phyloP scores from a whole-genome alignment of 495 filamentous ascomycete species.

The Gamarada debralockiae region DNA sequence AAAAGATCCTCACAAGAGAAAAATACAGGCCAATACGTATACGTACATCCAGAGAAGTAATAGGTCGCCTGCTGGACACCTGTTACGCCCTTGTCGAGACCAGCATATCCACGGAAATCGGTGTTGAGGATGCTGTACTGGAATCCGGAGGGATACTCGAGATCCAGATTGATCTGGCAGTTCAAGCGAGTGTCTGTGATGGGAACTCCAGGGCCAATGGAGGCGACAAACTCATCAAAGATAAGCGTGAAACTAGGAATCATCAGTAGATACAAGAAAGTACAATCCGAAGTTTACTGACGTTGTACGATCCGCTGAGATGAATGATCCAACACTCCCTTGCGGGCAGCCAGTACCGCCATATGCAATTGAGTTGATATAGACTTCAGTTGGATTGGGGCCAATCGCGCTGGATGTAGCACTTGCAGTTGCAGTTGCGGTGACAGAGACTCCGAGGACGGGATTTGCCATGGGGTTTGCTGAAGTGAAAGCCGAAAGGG shows the following conservation, averaged over 20 bases:
- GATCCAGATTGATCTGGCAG: conserved; percentile 47
- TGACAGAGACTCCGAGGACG: too few relatives aligned
- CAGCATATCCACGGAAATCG: conserved; percentile 46
- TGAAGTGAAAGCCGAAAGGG: too few relatives aligned
- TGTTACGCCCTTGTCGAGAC: conserved; percentile 36
- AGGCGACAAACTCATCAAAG: conserved; percentile 42
- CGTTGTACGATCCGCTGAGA: conserved; percentile 36
- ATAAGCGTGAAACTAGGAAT: conserved; percentile 41
- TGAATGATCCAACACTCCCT: conserved; percentile 33
- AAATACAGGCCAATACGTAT: background rate
- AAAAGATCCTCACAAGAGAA: too few relatives aligned
- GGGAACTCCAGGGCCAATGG: conserved; percentile 36
- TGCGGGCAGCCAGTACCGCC: conserved; percentile 48
- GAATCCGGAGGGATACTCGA: conserved; percentile 47
- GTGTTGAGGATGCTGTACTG: conserved; percentile 49
- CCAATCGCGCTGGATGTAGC: too few relatives aligned
- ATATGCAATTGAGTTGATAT: too few relatives aligned
- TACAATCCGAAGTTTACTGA: background rate
- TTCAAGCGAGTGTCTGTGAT: conserved; percentile 41
- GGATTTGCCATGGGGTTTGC: too few relatives aligned
- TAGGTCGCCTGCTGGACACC: conserved; percentile 47
- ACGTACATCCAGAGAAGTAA: conserved; percentile 43
- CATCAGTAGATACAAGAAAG: background rate
- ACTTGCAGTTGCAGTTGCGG: too few relatives aligned
- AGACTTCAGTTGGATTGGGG: too few relatives aligned